phyloP scores from a whole-genome alignment of 495 filamentous ascomycete genomes.

The Tuber calosporum region DNA sequence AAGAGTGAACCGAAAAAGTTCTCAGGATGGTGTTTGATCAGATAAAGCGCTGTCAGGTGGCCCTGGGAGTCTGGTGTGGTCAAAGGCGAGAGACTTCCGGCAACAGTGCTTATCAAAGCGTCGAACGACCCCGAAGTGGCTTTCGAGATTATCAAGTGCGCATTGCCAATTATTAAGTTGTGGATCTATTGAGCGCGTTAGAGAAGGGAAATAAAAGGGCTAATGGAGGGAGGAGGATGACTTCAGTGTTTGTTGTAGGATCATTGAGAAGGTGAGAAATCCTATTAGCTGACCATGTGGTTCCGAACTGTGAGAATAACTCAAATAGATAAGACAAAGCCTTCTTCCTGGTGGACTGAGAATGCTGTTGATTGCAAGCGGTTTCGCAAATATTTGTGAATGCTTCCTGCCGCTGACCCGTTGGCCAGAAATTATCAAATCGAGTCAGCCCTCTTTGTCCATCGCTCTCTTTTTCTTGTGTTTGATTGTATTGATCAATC shows the following conservation, averaged over 20 bases:
- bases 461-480: constrained; percentile 2
- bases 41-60: constrained; percentile 14
- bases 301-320: constrained; percentile 26
- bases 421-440: constrained; percentile 15
- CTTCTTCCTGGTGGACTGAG: constrained; percentile 14
- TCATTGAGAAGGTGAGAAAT: constrained; percentile 23
- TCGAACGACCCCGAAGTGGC: constrained; percentile 17
- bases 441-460: constrained; percentile 26
- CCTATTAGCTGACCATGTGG: constrained; percentile 21
- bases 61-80: constrained; percentile 9
- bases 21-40: constrained; percentile 21
- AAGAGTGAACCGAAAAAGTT: constrained; percentile 32
- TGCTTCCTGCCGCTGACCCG: constrained; percentile 28
- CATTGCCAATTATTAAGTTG: constrained; percentile 4
- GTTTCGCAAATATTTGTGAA: constrained; percentile 26
- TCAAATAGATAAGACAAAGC: constrained; percentile 17
- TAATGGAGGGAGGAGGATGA: constrained; percentile 2
- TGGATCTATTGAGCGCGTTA: constrained; percentile 1
- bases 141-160: constrained; percentile 3
- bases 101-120: constrained; percentile 21
- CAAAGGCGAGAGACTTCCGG: constrained; percentile 17
- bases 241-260: constrained; percentile 11
- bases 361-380: constrained; percentile 9
- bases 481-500: constrained; percentile 10
- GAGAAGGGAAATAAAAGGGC: background rate